These are phyloP conservation scores for Sporothrix euskadiensis DNA, from an alignment of 2,329 filamentous ascomycete genomes.

Conservation along the genomic window DNA sequence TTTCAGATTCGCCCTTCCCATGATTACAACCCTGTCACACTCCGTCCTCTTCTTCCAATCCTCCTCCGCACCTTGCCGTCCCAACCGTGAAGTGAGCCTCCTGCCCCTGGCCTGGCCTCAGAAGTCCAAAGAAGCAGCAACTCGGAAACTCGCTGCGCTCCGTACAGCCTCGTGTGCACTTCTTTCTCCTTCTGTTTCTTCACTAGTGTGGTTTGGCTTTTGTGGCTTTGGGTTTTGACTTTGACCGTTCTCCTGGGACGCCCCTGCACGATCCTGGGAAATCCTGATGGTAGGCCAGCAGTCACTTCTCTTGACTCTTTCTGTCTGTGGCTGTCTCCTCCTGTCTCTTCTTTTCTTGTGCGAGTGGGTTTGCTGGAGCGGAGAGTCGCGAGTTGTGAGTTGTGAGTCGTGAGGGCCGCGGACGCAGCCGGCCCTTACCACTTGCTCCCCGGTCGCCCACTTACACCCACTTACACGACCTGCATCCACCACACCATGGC, in stretches of 20 bases:
- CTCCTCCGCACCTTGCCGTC: conserved; percentile 13
- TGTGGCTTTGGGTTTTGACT: background rate
- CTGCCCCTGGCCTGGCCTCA: conserved; percentile 9
- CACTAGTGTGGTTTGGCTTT: conserved; percentile 16
- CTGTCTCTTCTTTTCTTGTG: background rate
- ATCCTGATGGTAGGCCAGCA: conserved; percentile 12
- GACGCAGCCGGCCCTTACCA: background rate
- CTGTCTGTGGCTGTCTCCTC: background rate
- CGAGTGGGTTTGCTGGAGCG: background rate
- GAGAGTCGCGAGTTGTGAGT: background rate
- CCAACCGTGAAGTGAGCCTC: conserved; percentile 21
- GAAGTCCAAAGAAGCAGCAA: background rate
- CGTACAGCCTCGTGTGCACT: background rate
- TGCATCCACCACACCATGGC: background rate
- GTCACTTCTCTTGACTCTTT: conserved; percentile 12
- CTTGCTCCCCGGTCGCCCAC: background rate
- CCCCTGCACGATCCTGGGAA: conserved; percentile 9
- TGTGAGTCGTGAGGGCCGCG: background rate
- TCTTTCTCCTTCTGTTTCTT: background rate
- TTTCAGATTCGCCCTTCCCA: background rate
- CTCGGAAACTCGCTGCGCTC: background rate
- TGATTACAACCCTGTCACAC: background rate
- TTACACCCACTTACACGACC: conserved; percentile 20
- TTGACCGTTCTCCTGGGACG: background rate
- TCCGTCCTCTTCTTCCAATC: background rate